Evolutionary conservation across 2,329 filamentous ascomycete species (phyloP).

Genomic region (Nemania diffusa): DNA sequence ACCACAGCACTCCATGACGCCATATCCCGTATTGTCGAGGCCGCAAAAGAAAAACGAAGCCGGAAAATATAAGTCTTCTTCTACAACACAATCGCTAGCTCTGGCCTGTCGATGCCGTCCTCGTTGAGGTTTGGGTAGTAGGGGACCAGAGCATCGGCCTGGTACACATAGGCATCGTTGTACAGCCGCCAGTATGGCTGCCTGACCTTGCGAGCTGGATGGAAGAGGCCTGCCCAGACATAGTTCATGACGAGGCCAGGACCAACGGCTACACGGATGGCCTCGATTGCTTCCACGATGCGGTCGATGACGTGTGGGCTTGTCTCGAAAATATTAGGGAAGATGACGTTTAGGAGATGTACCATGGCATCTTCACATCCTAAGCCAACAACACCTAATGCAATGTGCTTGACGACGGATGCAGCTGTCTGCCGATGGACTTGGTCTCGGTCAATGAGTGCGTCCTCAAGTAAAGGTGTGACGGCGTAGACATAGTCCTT

Average conservation of each 20-base stretch:
- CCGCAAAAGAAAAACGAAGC: not conserved
- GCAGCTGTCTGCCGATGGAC: constrained; percentile 97
- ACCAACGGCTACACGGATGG: constrained; percentile 91
- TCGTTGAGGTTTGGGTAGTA: constrained; percentile 92
- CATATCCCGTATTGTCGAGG: constrained; percentile 18
- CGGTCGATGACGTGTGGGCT: constrained; percentile 98
- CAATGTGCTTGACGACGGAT: constrained; percentile 96
- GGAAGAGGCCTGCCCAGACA: constrained; percentile 96
- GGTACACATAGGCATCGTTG: constrained; percentile 96
- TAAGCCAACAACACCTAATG: constrained; percentile 94
- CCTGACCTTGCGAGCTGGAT: constrained; percentile 93
- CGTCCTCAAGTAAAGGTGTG: constrained; percentile 93
- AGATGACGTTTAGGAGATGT: constrained; percentile 93
- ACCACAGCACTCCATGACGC: constrained; percentile 29
- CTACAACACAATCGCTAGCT: constrained; percentile 83
- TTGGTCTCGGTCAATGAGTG: constrained; percentile 96
- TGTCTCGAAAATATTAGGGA: constrained; percentile 97
- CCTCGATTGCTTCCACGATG: constrained; percentile 97
- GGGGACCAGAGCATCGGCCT: constrained; percentile 92
- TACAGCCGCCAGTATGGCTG: constrained; percentile 96
- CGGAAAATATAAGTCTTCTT: constrained; percentile 10
- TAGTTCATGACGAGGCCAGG: constrained; percentile 97
- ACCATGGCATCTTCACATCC: constrained; percentile 99
- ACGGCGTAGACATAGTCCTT: constrained; percentile 99
- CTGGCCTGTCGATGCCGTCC: constrained; percentile 79